Percentiles rank a stretch among this genome's conserved stretches.
Evolutionary conservation across 768 basidiomycete species (phyloP).

Genomic region (Butyriboletus loyo): DNA sequence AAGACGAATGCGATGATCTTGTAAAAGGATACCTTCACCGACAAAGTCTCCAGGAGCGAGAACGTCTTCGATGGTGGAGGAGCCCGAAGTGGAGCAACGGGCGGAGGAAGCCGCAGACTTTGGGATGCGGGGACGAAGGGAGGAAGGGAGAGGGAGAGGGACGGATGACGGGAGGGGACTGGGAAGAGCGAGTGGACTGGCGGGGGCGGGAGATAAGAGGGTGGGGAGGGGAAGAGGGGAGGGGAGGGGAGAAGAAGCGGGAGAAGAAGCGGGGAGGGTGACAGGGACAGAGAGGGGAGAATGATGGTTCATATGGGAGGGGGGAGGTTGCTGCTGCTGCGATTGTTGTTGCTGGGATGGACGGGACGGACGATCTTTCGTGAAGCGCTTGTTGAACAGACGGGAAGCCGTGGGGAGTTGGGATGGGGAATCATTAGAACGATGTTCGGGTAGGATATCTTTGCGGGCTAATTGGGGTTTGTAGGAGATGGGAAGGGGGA

Average conservation of each 20-base stretch:
- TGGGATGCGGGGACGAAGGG: conserved; percentile 35
- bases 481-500: conserved; percentile 32
- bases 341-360: conserved; percentile 18
- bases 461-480: conserved; percentile 27
- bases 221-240: conserved; percentile 32
- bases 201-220: conserved; percentile 26
- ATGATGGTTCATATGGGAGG: conserved; percentile 9
- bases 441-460: conserved; percentile 30
- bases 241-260: conserved; percentile 9
- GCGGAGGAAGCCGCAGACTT: conserved; percentile 32
- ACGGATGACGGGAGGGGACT: conserved; percentile 32
- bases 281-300: conserved; percentile 14
- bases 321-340: conserved; percentile 4
- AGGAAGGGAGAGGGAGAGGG: conserved; percentile 33
- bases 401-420: conserved; percentile 18
- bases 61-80: conserved; percentile 46
- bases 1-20: conserved; percentile 62
- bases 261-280: conserved; percentile 8
- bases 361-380: conserved; percentile 28
- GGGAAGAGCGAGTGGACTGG: conserved; percentile 34
- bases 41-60: conserved; percentile 72
- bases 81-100: conserved; percentile 29
- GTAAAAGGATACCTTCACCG: conserved; percentile 62
- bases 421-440: conserved; percentile 26
- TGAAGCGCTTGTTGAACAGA: conserved; percentile 35